A percentile compares a stretch with the other conserved stretches of the same genome.
Conservation (phyloP, 345 rosid genomes). For the Eucalyptus tenuipes region DNA sequence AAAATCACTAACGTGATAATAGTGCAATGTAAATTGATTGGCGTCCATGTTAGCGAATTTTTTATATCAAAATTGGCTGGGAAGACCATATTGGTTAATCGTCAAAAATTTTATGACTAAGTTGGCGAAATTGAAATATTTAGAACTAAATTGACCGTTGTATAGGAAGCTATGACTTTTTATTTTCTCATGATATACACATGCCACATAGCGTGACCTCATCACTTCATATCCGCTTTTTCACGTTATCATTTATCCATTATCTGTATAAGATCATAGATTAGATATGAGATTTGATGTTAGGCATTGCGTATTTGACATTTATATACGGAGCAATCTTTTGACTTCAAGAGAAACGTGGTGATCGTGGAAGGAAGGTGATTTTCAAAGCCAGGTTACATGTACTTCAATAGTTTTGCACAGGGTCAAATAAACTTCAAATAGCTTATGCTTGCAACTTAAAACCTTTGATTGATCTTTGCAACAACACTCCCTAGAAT, state of each 20-base stretch:
- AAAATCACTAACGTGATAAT: rapidly evolving
- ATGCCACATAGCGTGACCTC: neutral
- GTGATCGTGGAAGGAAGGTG: neutral
- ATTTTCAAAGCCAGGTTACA: neutral
- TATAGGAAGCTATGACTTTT: neutral
- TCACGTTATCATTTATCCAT: neutral
- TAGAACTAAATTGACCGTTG: rapidly evolving
- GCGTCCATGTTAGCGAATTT: neutral
- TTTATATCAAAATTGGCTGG: neutral
- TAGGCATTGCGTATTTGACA: neutral
- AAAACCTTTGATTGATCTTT: neutral
- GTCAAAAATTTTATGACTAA: neutral
- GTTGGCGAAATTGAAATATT: rapidly evolving
- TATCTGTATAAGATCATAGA: neutral
- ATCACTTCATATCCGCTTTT: neutral
- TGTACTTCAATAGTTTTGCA: neutral
- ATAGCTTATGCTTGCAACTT: neutral
- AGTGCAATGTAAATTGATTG: rapidly evolving
- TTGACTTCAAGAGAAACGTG: neutral
- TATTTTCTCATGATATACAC: neutral
- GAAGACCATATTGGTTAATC: neutral
- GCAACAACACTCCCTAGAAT: neutral
- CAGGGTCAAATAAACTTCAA: neutral
- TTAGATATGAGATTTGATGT: neutral
- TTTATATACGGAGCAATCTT: neutral